Conservation (phyloP, 768 basidiomycete species). For the Flagelloscypha sp. region DNA sequence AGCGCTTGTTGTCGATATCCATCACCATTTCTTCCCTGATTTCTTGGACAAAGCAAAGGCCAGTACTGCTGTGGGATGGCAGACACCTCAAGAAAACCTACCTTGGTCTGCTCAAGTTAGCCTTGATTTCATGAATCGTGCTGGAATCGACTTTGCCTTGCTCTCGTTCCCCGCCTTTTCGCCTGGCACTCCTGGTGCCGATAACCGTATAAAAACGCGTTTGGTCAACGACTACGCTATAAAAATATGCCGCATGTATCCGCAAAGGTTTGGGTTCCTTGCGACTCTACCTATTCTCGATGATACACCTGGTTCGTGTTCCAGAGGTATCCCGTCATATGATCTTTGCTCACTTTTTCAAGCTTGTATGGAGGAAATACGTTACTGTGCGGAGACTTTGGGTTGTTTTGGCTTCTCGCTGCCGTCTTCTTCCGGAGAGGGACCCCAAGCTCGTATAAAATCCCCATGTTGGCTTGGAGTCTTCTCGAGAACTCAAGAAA, state of each 20-base stretch:
- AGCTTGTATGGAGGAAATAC: slow-evolving; percentile 57
- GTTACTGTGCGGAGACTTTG: slow-evolving; percentile 52
- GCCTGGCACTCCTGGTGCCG: slow-evolving; percentile 26
- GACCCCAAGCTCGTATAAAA: slow-evolving; percentile 39
- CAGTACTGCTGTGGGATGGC: slow-evolving; percentile 48
- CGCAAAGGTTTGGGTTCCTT: slow-evolving; percentile 61
- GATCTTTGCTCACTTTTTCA: too few species aligned
- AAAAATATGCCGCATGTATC: slow-evolving; percentile 38
- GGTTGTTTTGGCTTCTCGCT: slow-evolving; percentile 56
- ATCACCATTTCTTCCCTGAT: slow-evolving; percentile 66
- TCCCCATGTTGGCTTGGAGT: neutral
- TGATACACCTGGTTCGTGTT: too few species aligned
- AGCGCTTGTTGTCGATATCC: too few species aligned
- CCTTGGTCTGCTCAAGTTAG: slow-evolving; percentile 58
- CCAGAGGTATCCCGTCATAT: too few species aligned
- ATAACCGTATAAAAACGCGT: slow-evolving; percentile 34
- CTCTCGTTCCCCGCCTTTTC: slow-evolving; percentile 59
- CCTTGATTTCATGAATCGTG: slow-evolving; percentile 53
- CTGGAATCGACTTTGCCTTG: slow-evolving; percentile 50
- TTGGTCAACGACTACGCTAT: slow-evolving; percentile 40
- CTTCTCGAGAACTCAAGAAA: neutral
- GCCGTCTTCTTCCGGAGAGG: slow-evolving; percentile 59
- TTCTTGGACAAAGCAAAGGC: slow-evolving; percentile 38
- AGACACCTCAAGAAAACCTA: slow-evolving; percentile 51
- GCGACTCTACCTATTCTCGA: slow-evolving; percentile 54